These are phyloP conservation scores for Euphorbia lathyris DNA, from an alignment of 345 rosid species.

Conservation along the genomic window DNA sequence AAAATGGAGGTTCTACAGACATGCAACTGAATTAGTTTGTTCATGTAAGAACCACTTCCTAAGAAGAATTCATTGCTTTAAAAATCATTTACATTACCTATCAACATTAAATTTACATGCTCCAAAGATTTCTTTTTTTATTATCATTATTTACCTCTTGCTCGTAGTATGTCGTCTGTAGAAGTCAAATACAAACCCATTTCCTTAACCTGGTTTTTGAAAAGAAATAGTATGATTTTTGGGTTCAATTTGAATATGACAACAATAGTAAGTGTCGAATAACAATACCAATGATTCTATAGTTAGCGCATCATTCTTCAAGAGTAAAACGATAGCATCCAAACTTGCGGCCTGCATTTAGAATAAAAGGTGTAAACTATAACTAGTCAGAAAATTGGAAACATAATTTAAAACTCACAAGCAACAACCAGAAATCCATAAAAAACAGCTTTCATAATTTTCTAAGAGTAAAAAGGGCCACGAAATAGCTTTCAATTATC, in stretches of 20 bases:
- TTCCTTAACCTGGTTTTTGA: constrained; percentile 57
- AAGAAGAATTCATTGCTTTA: background rate
- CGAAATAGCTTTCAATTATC: background rate
- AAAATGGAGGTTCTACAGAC: background rate
- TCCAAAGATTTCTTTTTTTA: too few relatives aligned
- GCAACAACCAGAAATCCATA: too few relatives aligned
- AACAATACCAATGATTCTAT: constrained; percentile 51
- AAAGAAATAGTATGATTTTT: background rate
- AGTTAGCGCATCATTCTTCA: constrained; percentile 54
- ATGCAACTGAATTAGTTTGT: background rate
- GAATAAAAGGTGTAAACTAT: background rate
- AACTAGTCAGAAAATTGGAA: background rate
- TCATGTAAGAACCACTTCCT: background rate
- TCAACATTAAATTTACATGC: background rate
- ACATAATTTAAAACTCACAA: background rate
- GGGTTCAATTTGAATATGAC: background rate
- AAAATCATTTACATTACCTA: background rate
- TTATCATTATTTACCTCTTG: constrained; percentile 59
- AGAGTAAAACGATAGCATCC: constrained; percentile 51
- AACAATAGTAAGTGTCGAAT: background rate
- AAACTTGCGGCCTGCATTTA: constrained; percentile 60
- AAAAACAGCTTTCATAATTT: background rate
- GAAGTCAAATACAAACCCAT: constrained; percentile 84
- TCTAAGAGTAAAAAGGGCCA: background rate
- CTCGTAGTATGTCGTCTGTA: constrained; percentile 59